phyloP scores from a whole-genome alignment of 208 protist genomes.

The Trypanosoma vivax region DNA sequence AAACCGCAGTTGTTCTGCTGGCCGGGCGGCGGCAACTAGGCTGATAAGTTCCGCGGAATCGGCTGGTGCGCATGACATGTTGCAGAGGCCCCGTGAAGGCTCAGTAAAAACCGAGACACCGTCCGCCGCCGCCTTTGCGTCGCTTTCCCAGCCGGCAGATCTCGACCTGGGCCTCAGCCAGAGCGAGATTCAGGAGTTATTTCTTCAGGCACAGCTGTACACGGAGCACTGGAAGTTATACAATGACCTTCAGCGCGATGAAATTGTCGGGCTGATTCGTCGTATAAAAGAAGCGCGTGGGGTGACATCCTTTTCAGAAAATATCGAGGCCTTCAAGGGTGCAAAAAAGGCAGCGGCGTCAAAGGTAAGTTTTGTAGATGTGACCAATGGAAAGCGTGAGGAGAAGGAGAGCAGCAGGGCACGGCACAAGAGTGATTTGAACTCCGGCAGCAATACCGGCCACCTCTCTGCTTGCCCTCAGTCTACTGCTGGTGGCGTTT shows the following conservation, averaged over 20 bases:
- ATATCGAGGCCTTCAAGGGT: background rate
- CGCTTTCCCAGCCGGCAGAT: background rate
- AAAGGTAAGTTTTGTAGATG: background rate
- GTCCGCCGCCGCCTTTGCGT: background rate
- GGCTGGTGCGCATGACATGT: no score
- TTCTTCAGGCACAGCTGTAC: slow-evolving; percentile 15
- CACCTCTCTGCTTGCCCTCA: no score
- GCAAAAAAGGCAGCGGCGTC: background rate
- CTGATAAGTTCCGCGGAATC: no score
- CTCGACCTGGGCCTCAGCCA: background rate
- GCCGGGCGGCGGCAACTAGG: no score
- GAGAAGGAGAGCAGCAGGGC: background rate
- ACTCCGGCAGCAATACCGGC: no score
- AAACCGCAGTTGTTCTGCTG: no score
- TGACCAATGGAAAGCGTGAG: background rate
- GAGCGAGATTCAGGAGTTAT: background rate
- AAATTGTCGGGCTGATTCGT: slow-evolving; percentile 27
- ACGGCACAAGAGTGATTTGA: background rate
- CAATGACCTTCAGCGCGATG: slow-evolving; percentile 50
- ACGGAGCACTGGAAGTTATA: slow-evolving; percentile 47
- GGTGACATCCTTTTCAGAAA: background rate
- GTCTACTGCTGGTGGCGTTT: no score
- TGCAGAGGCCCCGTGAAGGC: no score
- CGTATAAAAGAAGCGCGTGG: slow-evolving; percentile 29
- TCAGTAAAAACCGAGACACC: no score